A percentile compares a stretch with the other conserved stretches of the same genome.
phyloP scores from a whole-genome alignment of 1,284 basidiomycete genomes.

The Sutorius eximius region DNA sequence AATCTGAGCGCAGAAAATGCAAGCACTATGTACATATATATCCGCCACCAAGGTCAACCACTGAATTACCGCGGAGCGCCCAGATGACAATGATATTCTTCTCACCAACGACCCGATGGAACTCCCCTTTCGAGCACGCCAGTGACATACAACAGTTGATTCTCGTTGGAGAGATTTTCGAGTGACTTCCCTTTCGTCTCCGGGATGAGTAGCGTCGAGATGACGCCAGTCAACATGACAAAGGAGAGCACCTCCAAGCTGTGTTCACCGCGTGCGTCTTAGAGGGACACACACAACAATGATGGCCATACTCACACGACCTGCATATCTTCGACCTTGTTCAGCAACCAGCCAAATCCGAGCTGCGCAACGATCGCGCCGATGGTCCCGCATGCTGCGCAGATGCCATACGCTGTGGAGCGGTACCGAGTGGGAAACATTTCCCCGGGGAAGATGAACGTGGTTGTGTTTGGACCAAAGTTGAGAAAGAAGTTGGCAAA shows the following conservation, averaged over 20 bases:
- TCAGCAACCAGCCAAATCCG: constrained; percentile 46
- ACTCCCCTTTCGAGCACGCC: constrained; percentile 15
- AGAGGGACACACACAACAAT: neutral
- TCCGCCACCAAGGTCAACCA: no score
- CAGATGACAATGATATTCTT: neutral
- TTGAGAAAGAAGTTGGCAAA: constrained; percentile 57
- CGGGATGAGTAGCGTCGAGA: constrained; percentile 57
- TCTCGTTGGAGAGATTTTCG: constrained; percentile 56
- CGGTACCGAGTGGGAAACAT: constrained; percentile 76
- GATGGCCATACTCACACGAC: constrained; percentile 33
- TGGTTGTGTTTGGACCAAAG: constrained; percentile 74
- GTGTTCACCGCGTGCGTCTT: neutral
- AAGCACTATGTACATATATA: neutral
- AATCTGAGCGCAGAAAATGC: neutral
- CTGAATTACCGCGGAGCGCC: neutral
- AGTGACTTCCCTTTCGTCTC: constrained; percentile 60
- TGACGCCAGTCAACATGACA: constrained; percentile 60
- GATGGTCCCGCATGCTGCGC: constrained; percentile 66
- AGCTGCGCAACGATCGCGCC: constrained; percentile 71
- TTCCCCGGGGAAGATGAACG: constrained; percentile 70
- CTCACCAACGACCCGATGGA: constrained; percentile 1
- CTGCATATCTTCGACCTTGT: constrained; percentile 41
- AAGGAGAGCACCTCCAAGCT: constrained; percentile 51
- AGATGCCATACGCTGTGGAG: constrained; percentile 70
- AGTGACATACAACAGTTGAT: constrained; percentile 48